phyloP scores from a whole-genome alignment of 768 basidiomycete genomes.

The Calvatia gigantea region DNA sequence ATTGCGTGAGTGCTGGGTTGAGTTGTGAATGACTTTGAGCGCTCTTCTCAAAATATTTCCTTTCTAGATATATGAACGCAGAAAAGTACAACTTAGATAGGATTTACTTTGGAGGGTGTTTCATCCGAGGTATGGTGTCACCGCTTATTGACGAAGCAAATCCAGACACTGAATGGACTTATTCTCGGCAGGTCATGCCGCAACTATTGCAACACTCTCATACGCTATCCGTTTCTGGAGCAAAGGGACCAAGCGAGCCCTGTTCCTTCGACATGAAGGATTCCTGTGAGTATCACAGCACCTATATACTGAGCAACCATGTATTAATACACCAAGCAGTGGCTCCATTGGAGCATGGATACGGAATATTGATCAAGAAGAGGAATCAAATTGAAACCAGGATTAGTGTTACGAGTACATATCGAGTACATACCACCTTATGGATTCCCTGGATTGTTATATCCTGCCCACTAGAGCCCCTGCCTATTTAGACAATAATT shows the following conservation, averaged over 20 bases:
- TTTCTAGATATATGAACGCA: constrained; percentile 92
- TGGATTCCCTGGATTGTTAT: not conserved
- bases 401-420: not conserved
- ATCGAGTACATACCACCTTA: not conserved
- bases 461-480: not conserved
- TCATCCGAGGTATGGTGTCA: constrained; percentile 79
- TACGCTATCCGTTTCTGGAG: constrained; percentile 99
- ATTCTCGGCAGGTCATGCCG: constrained; percentile 73
- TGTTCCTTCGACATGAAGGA: constrained; percentile 97
- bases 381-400: constrained; percentile 8
- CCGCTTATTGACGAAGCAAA: constrained; percentile 6
- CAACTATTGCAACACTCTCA: constrained; percentile 94
- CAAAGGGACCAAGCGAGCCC: constrained; percentile 92
- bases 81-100: constrained; percentile 96
- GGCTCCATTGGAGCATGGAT: constrained; percentile 98
- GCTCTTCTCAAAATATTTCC: not conserved
- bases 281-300: constrained; percentile 69
- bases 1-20: constrained; percentile 77
- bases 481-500: constrained; percentile 2
- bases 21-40: not conserved
- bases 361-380: constrained; percentile 77
- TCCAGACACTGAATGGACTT: constrained; percentile 12
- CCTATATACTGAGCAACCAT: constrained; percentile 11
- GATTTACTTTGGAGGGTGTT: constrained; percentile 99
- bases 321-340: constrained; percentile 34